These are phyloP conservation scores for Plenodomus lindquistii DNA, from an alignment of 2,329 filamentous ascomycete genomes.

Conservation along the genomic window DNA sequence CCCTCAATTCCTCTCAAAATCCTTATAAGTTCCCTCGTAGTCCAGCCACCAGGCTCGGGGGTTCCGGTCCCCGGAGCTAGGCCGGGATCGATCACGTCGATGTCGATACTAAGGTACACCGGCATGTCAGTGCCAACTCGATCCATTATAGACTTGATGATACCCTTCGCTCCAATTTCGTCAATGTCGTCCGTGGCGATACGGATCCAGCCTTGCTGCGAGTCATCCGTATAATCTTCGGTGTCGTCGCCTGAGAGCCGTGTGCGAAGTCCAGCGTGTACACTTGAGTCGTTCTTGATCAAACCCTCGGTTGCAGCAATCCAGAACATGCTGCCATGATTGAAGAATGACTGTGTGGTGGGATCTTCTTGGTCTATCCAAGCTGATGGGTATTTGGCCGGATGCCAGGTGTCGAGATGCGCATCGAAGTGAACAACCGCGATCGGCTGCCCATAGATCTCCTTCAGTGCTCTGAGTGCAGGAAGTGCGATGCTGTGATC, in stretches of 20 bases:
- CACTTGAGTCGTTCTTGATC: slow-evolving; percentile 72
- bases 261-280: slow-evolving; percentile 83
- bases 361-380: slow-evolving; percentile 62
- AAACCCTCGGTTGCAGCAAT: slow-evolving; percentile 80
- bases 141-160: slow-evolving; percentile 71
- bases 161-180: slow-evolving; percentile 72
- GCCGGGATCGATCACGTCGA: slow-evolving; percentile 78
- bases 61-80: slow-evolving; percentile 80
- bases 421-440: slow-evolving; percentile 58
- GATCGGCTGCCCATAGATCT: slow-evolving; percentile 50
- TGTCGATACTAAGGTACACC: slow-evolving; percentile 81
- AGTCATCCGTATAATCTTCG: slow-evolving; percentile 73
- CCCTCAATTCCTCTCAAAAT: slow-evolving; percentile 81
- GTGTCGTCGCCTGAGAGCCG: slow-evolving; percentile 67
- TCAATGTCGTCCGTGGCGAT: slow-evolving; percentile 88
- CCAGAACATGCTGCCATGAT: slow-evolving; percentile 92
- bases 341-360: slow-evolving; percentile 73
- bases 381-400: slow-evolving; percentile 74
- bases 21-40: slow-evolving; percentile 81
- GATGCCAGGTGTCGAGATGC: slow-evolving; percentile 86
- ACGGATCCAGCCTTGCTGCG: slow-evolving; percentile 74
- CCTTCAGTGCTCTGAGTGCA: slow-evolving; percentile 54
- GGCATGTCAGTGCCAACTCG: slow-evolving; percentile 74
- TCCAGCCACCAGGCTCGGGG: slow-evolving; percentile 90
- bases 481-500: slow-evolving; percentile 57